Base-by-base conservation (phyloP, 1,284 basidiomycete species). In the Chiua sp. region DNA sequence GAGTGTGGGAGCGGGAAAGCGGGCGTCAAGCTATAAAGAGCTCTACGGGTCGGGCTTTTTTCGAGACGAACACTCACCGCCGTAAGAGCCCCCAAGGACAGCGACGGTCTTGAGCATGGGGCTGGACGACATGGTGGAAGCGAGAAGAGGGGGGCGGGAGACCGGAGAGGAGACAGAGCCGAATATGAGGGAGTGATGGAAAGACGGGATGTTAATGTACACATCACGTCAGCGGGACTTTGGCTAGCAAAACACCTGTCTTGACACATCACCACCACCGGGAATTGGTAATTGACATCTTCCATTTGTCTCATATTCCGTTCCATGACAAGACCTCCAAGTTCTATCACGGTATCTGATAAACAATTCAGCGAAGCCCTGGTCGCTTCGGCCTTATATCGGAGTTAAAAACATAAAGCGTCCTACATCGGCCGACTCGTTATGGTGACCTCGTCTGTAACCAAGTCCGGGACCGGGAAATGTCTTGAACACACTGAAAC, bases 11-110 rank as follows among this genome's bases (percentile, higher is more conserved):
- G 33, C 50, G 33, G 22, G 42, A 22, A 44, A 42, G n/a, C 6
- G 20, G 42, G 42, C 42, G 42, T 44, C 13, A 22, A 44, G 42
- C 51, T 37, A 47, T 50, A 42, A 26, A 26, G 26, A 26, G 26
- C 26, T 20, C 46, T 48, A 55, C 23, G 16, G 4, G 16, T 23
- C 28, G 26, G 60, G 18, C n/a, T n/a, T 42, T n/a, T 18, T 42
- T 22, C 2, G 42, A 44, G 42, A 16, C n/a, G 2, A 37, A 13
- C 13, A 72, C 78, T 56, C 48, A 82, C 83, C 85, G 57, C 83
- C 87, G 67, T 88, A 88, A 7, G 84, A 81, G n/a, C 78, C 83
- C 15, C 87, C 87, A 39, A 88, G 78, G 42, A 88, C 81, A 48
- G 82, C 80, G 20, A 88, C 80, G 3, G 85, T 88, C 44, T 48